Conservation (phyloP, 2,329 filamentous ascomycete species). For the Aspergillus tamarii region DNA sequence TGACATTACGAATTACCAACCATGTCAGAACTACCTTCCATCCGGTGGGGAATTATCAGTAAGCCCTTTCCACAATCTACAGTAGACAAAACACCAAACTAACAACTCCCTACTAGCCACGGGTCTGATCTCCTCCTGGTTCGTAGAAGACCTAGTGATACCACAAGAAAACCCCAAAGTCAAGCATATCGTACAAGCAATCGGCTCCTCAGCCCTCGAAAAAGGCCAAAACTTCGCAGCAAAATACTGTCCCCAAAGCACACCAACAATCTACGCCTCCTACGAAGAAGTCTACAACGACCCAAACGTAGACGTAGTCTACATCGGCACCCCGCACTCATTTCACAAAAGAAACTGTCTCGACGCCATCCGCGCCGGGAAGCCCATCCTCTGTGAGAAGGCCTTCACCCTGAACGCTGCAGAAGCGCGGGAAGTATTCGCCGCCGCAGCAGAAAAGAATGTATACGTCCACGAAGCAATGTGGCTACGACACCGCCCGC, state of each 20-base stretch:
- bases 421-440: conserved; percentile 51
- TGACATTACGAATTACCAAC: rapidly evolving
- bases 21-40: neutral
- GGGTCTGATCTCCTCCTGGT: neutral
- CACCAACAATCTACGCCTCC: conserved; percentile 3
- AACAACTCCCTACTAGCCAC: neutral
- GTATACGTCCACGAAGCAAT: conserved; percentile 20
- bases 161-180: neutral
- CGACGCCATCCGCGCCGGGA: conserved; percentile 52
- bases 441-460: conserved; percentile 30
- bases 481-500: conserved; percentile 16
- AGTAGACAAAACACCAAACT: neutral
- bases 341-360: conserved; percentile 50
- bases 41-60: neutral
- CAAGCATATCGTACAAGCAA: neutral
- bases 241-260: neutral
- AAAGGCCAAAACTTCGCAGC: neutral
- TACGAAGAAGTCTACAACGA: conserved; percentile 24
- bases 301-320: conserved; percentile 32
- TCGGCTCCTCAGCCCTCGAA: neutral
- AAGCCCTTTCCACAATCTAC: neutral
- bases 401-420: conserved; percentile 50
- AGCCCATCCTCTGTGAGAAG: conserved; percentile 61
- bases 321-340: conserved; percentile 32
- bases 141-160: neutral